Conservation (phyloP, 2,329 filamentous ascomycete species). For the Cadophora malorum region DNA sequence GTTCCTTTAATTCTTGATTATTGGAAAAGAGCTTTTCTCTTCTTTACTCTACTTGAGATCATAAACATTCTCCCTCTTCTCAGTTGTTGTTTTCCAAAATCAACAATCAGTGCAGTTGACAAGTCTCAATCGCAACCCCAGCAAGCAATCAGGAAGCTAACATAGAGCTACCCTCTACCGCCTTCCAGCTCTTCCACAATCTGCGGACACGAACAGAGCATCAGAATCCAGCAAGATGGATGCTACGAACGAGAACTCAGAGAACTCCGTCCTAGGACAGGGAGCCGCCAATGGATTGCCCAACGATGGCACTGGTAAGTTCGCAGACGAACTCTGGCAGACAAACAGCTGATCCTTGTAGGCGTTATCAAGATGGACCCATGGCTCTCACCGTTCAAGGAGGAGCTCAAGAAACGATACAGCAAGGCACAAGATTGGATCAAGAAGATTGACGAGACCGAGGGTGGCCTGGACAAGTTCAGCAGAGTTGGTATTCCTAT, state of each 20-base stretch:
- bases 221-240: slow-evolving; percentile 38
- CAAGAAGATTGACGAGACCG: slow-evolving; percentile 77
- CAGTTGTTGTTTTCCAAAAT: not conserved
- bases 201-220: slow-evolving; percentile 15
- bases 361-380: slow-evolving; percentile 89
- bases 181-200: slow-evolving; percentile 6
- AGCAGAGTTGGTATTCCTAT: slow-evolving; percentile 65
- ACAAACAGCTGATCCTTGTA: slow-evolving; percentile 48
- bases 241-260: slow-evolving; percentile 39
- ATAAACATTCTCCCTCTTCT: not conserved
- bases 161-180: not conserved
- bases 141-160: slow-evolving; percentile 11
- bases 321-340: slow-evolving; percentile 14
- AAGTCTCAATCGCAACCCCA: not conserved
- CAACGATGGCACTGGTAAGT: slow-evolving; percentile 74
- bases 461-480: slow-evolving; percentile 92
- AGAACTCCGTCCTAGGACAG: slow-evolving; percentile 40
- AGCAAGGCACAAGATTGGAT: slow-evolving; percentile 86
- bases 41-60: not conserved
- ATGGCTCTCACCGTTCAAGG: slow-evolving; percentile 86
- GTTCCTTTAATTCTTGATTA: not conserved
- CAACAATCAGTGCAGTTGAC: slow-evolving; percentile 2
- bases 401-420: slow-evolving; percentile 77
- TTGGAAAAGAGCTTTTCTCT: not conserved
- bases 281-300: slow-evolving; percentile 59